Percentiles rank a stretch among this genome's conserved stretches.
These are phyloP conservation scores for Blastomyces parvus DNA, from an alignment of 2,329 filamentous ascomycete genomes.

Conservation along the genomic window DNA sequence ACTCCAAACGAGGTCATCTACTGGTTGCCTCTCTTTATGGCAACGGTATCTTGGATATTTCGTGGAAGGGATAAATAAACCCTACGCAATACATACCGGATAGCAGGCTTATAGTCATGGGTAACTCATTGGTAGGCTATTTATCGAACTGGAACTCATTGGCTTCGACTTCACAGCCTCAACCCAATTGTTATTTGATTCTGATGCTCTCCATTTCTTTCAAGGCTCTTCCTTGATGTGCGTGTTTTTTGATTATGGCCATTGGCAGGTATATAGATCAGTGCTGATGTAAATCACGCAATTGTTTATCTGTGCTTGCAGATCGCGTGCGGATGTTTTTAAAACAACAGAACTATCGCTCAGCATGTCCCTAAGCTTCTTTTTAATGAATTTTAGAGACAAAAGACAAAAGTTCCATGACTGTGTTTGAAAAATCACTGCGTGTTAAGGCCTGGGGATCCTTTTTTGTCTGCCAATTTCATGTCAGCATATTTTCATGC, in stretches of 20 bases:
- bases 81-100: background rate
- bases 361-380: background rate
- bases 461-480: background rate
- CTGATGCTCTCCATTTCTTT: background rate
- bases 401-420: background rate
- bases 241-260: background rate
- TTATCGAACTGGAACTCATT: background rate
- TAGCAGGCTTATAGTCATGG: background rate
- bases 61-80: constrained; percentile 7
- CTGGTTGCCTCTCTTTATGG: constrained; percentile 15
- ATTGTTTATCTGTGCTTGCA: background rate
- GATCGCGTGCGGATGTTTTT: background rate
- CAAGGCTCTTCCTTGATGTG: background rate
- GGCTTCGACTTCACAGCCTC: background rate
- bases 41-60: constrained; percentile 16
- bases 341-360: background rate
- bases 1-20: constrained; percentile 16
- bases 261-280: background rate
- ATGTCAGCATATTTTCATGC: background rate
- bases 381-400: background rate
- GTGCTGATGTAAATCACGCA: background rate
- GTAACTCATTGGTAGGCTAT: background rate
- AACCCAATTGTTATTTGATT: background rate
- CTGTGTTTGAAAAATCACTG: background rate
- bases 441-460: background rate